Percentiles rank a stretch among this genome's conserved stretches.
These are phyloP conservation scores for Aspergillus niger DNA, from an alignment of 2,329 filamentous ascomycete species.

Conservation along the genomic window DNA sequence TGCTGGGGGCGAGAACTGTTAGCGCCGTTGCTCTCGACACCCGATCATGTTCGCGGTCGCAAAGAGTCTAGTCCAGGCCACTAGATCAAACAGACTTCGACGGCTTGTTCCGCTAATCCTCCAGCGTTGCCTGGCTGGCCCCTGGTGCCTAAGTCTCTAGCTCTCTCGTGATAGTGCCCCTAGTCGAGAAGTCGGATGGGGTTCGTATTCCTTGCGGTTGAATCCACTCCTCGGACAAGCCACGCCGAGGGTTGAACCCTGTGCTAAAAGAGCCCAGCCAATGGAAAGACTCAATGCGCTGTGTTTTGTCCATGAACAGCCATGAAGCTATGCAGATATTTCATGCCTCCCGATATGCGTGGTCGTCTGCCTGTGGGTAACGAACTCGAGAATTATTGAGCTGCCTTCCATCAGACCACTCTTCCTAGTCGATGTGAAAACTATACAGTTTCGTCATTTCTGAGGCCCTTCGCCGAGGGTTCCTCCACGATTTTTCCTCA, in stretches of 20 bases:
- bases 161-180: background rate
- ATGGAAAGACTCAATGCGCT: background rate
- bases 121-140: background rate
- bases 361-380: background rate
- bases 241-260: background rate
- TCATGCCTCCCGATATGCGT: background rate
- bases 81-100: conserved; percentile 3
- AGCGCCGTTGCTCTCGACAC: background rate
- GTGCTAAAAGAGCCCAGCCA: background rate
- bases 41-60: background rate
- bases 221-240: background rate
- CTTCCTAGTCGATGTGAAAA: background rate
- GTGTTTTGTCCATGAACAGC: too few relatives aligned
- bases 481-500: too few relatives aligned
- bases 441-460: too few relatives aligned
- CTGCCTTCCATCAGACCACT: background rate
- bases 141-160: background rate
- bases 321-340: background rate
- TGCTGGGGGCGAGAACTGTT: background rate
- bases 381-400: background rate
- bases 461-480: too few relatives aligned
- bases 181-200: background rate
- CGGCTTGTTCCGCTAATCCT: conserved; percentile 1
- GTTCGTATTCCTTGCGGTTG: too few relatives aligned
- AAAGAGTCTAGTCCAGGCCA: background rate